These are phyloP conservation scores for Silybum marianum DNA, from an alignment of 129 eudicot species.

Conservation along the genomic window DNA sequence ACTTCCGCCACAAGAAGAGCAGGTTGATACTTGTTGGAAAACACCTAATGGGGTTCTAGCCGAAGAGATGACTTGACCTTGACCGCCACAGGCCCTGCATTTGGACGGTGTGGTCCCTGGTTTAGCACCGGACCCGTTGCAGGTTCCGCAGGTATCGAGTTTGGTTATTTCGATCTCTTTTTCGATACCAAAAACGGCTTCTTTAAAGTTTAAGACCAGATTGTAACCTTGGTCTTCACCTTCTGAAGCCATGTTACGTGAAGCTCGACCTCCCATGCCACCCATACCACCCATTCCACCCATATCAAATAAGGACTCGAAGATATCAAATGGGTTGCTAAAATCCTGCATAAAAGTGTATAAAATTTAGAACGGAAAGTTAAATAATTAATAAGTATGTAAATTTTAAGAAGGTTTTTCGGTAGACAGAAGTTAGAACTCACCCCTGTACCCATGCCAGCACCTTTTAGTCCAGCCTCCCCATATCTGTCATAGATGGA, in stretches of 20 bases:
- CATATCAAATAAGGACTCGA: constrained; percentile 74
- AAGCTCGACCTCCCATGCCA: constrained; percentile 79
- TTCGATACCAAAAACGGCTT: constrained; percentile 87
- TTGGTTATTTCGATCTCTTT: constrained; percentile 78
- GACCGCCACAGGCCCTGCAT: constrained; percentile 82
- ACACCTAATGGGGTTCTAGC: constrained; percentile 84
- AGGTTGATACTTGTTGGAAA: constrained; percentile 78
- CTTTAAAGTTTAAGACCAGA: constrained; percentile 75
- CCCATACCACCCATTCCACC: constrained; percentile 79
- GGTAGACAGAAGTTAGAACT: constrained; percentile 27
- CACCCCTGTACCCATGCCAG: constrained; percentile 83
- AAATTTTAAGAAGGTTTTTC: not conserved
- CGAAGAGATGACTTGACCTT: constrained; percentile 85
- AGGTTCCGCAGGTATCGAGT: constrained; percentile 71
- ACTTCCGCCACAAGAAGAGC: constrained; percentile 70
- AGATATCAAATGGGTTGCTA: constrained; percentile 83
- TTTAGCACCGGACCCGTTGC: constrained; percentile 89
- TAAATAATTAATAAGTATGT: not conserved
- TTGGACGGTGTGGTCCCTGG: constrained; percentile 67
- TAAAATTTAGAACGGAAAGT: not conserved
- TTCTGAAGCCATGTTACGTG: constrained; percentile 65
- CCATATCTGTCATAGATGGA: constrained; percentile 94
- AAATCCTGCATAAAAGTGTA: constrained; percentile 57
- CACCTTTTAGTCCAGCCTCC: constrained; percentile 95
- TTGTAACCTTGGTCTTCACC: constrained; percentile 89